phyloP scores from a whole-genome alignment of 1,284 basidiomycete species.

The Tilletia setariae region DNA sequence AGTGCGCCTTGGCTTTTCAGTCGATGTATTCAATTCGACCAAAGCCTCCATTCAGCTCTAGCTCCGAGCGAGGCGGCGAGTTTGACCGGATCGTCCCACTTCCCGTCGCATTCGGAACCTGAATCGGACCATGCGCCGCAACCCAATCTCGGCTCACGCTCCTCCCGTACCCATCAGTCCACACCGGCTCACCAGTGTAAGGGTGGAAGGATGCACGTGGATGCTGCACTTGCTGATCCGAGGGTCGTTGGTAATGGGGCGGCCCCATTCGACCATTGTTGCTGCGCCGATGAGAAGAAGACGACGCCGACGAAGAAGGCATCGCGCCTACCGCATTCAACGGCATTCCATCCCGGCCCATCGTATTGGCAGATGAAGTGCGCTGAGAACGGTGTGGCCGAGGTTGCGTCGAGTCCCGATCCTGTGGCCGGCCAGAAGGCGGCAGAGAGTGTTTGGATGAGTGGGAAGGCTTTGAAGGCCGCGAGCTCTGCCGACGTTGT shows the following conservation, averaged over 20 bases:
- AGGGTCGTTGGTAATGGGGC: not conserved
- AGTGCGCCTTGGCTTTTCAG: too few relatives aligned
- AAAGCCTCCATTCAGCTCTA: slow-evolving; percentile 7
- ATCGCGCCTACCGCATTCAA: slow-evolving; percentile 4
- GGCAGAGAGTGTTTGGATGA: too few relatives aligned
- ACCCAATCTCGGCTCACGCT: slow-evolving; percentile 9
- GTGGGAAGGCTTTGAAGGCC: not conserved
- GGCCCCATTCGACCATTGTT: not conserved
- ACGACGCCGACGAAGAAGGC: not conserved
- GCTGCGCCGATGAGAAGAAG: not conserved
- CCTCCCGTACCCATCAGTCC: slow-evolving; percentile 4
- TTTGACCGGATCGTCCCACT: not conserved
- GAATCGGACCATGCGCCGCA: not conserved
- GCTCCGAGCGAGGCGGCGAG: slow-evolving; percentile 1
- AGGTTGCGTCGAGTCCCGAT: not conserved
- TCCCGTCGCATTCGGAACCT: not conserved
- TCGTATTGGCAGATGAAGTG: not conserved
- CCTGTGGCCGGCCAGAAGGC: not conserved
- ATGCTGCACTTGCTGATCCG: not conserved
- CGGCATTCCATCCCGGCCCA: not conserved
- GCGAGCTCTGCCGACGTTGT: not conserved
- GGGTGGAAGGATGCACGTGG: slow-evolving; percentile 1
- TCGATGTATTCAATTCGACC: not conserved
- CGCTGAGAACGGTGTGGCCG: not conserved
- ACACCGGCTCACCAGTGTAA: slow-evolving; percentile 4